These are phyloP conservation scores for Cylindrodendrum hubeiense DNA, from an alignment of 2,329 filamentous ascomycete species.

Conservation along the genomic window DNA sequence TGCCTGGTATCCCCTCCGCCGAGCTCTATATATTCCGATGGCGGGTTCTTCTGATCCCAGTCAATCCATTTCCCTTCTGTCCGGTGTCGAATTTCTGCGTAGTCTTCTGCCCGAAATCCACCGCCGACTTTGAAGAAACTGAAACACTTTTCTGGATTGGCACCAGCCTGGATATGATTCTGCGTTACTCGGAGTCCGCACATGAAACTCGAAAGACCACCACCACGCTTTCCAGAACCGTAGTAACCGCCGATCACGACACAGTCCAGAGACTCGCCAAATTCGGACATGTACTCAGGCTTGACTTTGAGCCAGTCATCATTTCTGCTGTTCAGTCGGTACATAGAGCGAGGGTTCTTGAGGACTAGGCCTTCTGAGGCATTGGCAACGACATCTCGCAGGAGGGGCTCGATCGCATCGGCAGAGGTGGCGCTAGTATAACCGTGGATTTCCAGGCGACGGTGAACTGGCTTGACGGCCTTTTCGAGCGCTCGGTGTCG, in stretches of 20 bases:
- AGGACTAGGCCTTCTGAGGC: constrained; percentile 91
- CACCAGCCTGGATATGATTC: constrained; percentile 70
- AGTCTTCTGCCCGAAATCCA: constrained; percentile 87
- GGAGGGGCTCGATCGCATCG: constrained; percentile 80
- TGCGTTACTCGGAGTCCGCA: constrained; percentile 86
- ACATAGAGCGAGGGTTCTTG: constrained; percentile 91
- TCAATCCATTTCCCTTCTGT: constrained; percentile 93
- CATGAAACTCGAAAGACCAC: constrained; percentile 86
- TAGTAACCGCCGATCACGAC: constrained; percentile 93
- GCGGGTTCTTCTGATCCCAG: constrained; percentile 84
- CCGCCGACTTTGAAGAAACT: constrained; percentile 99
- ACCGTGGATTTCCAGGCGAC: constrained; percentile 85
- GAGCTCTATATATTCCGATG: constrained; percentile 82
- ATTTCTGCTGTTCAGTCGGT: constrained; percentile 88
- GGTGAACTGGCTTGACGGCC: constrained; percentile 76
- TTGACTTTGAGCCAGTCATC: constrained; percentile 99
- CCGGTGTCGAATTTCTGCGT: constrained; percentile 82
- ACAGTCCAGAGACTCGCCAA: constrained; percentile 92
- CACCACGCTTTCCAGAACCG: constrained; percentile 87
- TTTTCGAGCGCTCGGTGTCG: constrained; percentile 80
- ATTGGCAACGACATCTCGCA: constrained; percentile 87
- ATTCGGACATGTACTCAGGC: constrained; percentile 97
- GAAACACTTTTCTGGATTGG: constrained; percentile 80
- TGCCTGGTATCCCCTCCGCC: constrained; percentile 79
- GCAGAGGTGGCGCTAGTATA: constrained; percentile 75